Evolutionary conservation across 164 flowering plant species (phyloP), one percentile per base, ranked within the genome.

Genomic region (Warburgia ugandensis): DNA sequence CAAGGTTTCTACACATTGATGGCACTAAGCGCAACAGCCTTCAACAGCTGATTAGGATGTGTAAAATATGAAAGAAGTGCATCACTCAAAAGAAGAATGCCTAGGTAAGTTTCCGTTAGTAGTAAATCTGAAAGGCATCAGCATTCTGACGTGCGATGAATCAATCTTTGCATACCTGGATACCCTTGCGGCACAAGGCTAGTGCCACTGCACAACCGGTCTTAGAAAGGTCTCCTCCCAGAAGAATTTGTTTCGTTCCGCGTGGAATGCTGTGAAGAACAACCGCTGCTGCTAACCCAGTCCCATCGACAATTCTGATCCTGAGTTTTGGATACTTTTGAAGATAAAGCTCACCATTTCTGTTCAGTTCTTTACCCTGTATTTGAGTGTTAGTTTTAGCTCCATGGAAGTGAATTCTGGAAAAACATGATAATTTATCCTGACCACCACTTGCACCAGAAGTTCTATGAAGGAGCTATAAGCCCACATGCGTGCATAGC

Each of bases 331-430:
- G 83, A 45, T 73, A 29, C 64, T 52, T 78, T 23, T 64, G 55
- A 2, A 85, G 22, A 50, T 72, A 85, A 4, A 79, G 41, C 54
- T 79, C 84, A 1, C 92, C 97, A 52, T 72, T 62, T 35, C 48
- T 48, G 38, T 85, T 89, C 14, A 89, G 60, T 29, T 73, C 72
- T 47, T 88, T 83, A 0, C 77, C 68, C 90, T 84, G 70, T 10
- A 19, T 19, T 19, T 48, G n/a, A n/a, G n/a, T n/a, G n/a, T n/a
- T n/a, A n/a, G n/a, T n/a, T n/a, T n/a, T n/a, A n/a, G n/a, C n/a
- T n/a, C n/a, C n/a, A n/a, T n/a, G n/a, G n/a, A n/a, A n/a, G n/a
- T n/a, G n/a, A n/a, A n/a, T n/a, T n/a, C n/a, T n/a, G n/a, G n/a
- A n/a, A n/a, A n/a, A n/a, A n/a, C n/a, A n/a, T n/a, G n/a, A n/a